Evolutionary conservation across 305 asterid genomes (phyloP).

Genomic region (Ajuga reptans): DNA sequence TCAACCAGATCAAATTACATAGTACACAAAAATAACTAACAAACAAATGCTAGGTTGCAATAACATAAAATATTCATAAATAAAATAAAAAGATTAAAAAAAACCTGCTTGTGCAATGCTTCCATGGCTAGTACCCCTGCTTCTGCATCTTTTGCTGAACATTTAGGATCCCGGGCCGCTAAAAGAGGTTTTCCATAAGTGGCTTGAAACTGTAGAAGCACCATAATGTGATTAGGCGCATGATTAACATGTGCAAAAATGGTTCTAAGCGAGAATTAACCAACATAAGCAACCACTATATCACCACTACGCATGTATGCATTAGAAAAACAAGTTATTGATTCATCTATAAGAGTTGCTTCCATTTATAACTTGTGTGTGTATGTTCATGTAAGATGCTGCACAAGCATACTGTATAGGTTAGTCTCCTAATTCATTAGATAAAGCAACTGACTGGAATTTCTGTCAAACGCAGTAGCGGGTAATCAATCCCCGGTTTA

Average conservation of each 20-base stretch:
- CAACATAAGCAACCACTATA: background rate
- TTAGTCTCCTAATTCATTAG: background rate
- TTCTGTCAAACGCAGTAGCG: background rate
- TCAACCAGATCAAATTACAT: conserved; percentile 18
- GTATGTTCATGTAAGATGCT: background rate
- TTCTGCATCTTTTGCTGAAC: conserved; percentile 97
- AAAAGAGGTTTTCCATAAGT: conserved; percentile 87
- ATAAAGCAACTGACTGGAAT: background rate
- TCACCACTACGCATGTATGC: conserved; percentile 1
- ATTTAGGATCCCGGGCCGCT: conserved; percentile 93
- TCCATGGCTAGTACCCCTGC: conserved; percentile 96
- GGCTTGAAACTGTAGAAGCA: conserved; percentile 76
- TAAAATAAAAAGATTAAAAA: background rate
- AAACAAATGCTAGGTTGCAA: conserved; percentile 4
- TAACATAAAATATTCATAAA: background rate
- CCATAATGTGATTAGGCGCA: conserved; percentile 21
- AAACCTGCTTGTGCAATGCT: conserved; percentile 98
- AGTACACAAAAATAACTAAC: background rate
- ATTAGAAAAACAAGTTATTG: background rate
- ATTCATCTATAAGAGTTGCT: background rate
- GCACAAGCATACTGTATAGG: background rate
- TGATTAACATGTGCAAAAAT: background rate
- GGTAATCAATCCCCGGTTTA: background rate
- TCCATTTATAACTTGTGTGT: background rate
- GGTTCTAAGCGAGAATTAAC: conserved; percentile 3